Evolutionary conservation across 2,329 filamentous ascomycete genomes (phyloP).

Genomic region (Colletotrichum chlorophyti): DNA sequence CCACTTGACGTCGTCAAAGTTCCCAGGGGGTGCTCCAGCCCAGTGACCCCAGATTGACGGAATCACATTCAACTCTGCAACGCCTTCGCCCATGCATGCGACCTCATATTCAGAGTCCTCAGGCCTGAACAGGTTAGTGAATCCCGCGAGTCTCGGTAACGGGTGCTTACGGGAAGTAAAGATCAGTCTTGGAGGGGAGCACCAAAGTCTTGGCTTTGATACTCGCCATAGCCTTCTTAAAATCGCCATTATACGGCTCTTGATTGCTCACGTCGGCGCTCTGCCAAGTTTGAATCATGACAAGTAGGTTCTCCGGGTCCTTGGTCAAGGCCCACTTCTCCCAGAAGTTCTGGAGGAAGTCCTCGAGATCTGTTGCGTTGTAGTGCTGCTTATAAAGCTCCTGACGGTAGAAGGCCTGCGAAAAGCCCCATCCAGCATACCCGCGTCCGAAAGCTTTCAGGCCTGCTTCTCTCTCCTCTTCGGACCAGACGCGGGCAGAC

Average conservation of each 20-base stretch:
- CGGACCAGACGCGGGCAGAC: constrained; percentile 41
- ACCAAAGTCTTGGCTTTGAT: constrained; percentile 79
- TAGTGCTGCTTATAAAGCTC: constrained; percentile 64
- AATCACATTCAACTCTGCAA: constrained; percentile 43
- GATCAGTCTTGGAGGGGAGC: constrained; percentile 74
- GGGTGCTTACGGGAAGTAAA: constrained; percentile 70
- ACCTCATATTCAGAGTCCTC: constrained; percentile 82
- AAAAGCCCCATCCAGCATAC: constrained; percentile 85
- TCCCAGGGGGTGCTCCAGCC: constrained; percentile 74
- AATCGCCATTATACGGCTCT: constrained; percentile 71
- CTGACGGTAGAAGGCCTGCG: constrained; percentile 78
- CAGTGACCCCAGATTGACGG: constrained; percentile 53
- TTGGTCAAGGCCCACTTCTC: constrained; percentile 76
- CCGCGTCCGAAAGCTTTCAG: constrained; percentile 76
- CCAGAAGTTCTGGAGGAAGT: constrained; percentile 80
- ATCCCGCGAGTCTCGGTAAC: neutral
- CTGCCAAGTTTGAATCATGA: constrained; percentile 83
- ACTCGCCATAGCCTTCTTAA: constrained; percentile 68
- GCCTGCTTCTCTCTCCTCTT: constrained; percentile 46
- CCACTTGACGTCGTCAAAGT: constrained; percentile 74
- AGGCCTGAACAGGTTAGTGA: constrained; percentile 42
- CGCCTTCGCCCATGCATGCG: constrained; percentile 44
- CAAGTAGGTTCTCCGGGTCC: constrained; percentile 77
- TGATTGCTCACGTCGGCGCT: constrained; percentile 73
- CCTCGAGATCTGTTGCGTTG: constrained; percentile 59